Percentiles rank a stretch among this genome's conserved stretches.
Evolutionary conservation across 2,329 filamentous ascomycete species (phyloP).

Genomic region (Dendrostoma leiphaemia): DNA sequence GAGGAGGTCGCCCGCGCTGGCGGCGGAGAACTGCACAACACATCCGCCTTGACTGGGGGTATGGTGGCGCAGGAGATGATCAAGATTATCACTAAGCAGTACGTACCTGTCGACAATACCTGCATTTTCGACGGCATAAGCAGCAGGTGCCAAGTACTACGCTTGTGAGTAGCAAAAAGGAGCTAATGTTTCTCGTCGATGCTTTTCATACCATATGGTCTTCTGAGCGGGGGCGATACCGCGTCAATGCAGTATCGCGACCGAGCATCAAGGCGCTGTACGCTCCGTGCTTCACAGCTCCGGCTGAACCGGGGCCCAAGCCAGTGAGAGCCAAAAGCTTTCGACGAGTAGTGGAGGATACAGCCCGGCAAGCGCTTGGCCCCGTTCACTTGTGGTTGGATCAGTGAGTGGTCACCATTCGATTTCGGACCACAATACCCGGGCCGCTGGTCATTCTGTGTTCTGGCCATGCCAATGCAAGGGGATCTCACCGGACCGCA

Average conservation of each 20-base stretch:
- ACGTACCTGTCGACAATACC: slow-evolving; percentile 68
- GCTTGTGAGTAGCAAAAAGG: slow-evolving; percentile 38
- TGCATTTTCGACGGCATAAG: slow-evolving; percentile 69
- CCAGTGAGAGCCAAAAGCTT: slow-evolving; percentile 4
- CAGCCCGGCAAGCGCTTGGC: neutral
- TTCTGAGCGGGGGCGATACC: neutral
- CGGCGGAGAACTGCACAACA: slow-evolving; percentile 88
- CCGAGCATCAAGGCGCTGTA: neutral
- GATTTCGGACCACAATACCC: slow-evolving; percentile 8
- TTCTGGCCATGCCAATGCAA: slow-evolving; percentile 5
- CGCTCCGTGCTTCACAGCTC: slow-evolving; percentile 1
- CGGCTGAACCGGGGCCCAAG: slow-evolving; percentile 4
- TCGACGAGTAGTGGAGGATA: neutral
- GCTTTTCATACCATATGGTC: neutral
- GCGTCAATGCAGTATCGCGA: neutral
- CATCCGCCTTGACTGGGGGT: slow-evolving; percentile 81
- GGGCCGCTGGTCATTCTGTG: slow-evolving; percentile 9
- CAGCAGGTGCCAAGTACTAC: slow-evolving; percentile 59
- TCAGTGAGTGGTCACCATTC: neutral
- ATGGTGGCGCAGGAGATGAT: slow-evolving; percentile 97
- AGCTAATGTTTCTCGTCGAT: neutral
- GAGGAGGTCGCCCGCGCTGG: slow-evolving; percentile 72
- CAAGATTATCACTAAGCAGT: slow-evolving; percentile 78
- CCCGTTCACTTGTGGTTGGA: neutral
- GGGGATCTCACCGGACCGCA: slow-evolving; percentile 19